A percentile compares a stretch with the other conserved stretches of the same genome.
Conservation (phyloP, 2,329 filamentous ascomycete genomes). For the Emmonsia crescens region DNA sequence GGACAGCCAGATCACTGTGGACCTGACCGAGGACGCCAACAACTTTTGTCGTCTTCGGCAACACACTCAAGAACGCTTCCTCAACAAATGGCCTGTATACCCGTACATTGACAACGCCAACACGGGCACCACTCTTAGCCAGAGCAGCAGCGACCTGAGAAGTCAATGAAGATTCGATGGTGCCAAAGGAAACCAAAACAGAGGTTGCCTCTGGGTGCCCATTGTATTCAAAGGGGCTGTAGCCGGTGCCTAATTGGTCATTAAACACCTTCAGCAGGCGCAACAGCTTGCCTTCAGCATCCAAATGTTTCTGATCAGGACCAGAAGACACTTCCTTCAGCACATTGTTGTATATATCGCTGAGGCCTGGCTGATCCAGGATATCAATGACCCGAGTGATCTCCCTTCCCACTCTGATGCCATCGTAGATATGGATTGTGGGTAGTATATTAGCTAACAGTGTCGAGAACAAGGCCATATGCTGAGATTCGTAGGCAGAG, state of each 20-base stretch:
- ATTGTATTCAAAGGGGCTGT: slow-evolving; percentile 86
- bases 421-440: slow-evolving; percentile 82
- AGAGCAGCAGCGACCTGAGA: slow-evolving; percentile 68
- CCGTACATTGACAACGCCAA: slow-evolving; percentile 83
- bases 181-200: slow-evolving; percentile 87
- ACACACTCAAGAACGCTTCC: slow-evolving; percentile 74
- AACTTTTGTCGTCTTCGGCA: slow-evolving; percentile 64
- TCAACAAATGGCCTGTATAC: slow-evolving; percentile 93
- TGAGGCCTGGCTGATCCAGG: slow-evolving; percentile 60
- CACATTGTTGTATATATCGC: slow-evolving; percentile 57
- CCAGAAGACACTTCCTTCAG: slow-evolving; percentile 49
- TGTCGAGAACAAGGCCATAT: slow-evolving; percentile 85
- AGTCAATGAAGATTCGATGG: slow-evolving; percentile 75
- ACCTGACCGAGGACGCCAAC: slow-evolving; percentile 89
- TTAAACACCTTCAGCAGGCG: slow-evolving; percentile 68
- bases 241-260: slow-evolving; percentile 83
- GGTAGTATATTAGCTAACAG: slow-evolving; percentile 66
- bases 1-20: slow-evolving; percentile 56
- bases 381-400: slow-evolving; percentile 72
- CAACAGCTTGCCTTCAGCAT: slow-evolving; percentile 60
- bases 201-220: slow-evolving; percentile 70
- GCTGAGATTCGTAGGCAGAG: slow-evolving; percentile 84
- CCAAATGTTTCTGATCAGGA: slow-evolving; percentile 57
- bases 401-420: slow-evolving; percentile 70
- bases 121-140: slow-evolving; percentile 59